Conservation (phyloP, 108 stramenopile species). For the Nitzschia inconspicua region DNA sequence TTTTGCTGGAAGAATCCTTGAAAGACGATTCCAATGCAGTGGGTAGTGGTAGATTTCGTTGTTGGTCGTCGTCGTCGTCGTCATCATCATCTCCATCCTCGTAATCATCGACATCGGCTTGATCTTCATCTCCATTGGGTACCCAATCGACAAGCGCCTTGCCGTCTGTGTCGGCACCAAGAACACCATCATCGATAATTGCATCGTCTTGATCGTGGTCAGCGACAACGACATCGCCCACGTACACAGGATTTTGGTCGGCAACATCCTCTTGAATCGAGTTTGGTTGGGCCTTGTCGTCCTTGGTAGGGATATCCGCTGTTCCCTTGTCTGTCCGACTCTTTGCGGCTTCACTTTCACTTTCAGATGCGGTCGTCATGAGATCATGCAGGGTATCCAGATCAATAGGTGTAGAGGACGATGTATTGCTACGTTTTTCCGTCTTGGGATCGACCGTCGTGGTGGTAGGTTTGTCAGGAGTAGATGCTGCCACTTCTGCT, state of each 20-base stretch:
- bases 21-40: not conserved
- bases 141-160: not conserved
- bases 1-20: not conserved
- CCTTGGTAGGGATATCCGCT: too few species aligned
- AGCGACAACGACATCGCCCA: too few species aligned
- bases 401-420: too few species aligned
- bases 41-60: slow-evolving; percentile 1
- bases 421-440: too few species aligned
- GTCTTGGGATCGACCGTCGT: not conserved
- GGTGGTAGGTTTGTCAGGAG: not conserved
- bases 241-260: too few species aligned
- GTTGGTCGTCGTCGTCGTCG: slow-evolving; percentile 2
- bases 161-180: not conserved
- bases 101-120: not conserved
- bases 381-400: too few species aligned
- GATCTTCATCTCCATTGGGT: not conserved
- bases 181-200: not conserved
- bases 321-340: too few species aligned
- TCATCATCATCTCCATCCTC: slow-evolving; percentile 4
- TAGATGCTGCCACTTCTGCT: not conserved
- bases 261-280: too few species aligned
- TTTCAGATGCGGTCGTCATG: too few species aligned
- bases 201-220: too few species aligned
- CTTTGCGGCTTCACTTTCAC: too few species aligned
- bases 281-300: too few species aligned